Base-by-base conservation (phyloP, 2,329 filamentous ascomycete genomes). In the Penicillium digitatum region DNA sequence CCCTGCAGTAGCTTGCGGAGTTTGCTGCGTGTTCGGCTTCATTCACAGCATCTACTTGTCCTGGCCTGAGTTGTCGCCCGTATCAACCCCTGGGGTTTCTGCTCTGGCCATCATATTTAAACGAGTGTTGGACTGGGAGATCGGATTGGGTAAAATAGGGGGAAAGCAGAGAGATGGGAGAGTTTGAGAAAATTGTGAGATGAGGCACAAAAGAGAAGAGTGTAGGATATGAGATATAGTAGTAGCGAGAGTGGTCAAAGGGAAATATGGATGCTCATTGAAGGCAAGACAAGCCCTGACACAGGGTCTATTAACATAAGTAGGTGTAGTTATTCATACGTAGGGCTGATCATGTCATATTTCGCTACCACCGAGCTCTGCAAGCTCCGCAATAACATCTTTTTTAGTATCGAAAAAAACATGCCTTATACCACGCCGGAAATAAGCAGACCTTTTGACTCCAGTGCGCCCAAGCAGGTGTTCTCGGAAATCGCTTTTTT, bases 401-500 rank as follows among this genome's bases (percentile, higher is more conserved):
- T 44, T 27, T 6, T n/a, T 32, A 58, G 32, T 20, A 44, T 44
- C 34, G n/a, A 55, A 29, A 54, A 40, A 34, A 59, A 50, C 48
- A 57, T 45, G 38, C 14, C 58, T 35, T 24, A 53, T 37, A 48
- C 39, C 40, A 40, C 48, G 54, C 50, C 54, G 37, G 32, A 52
- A 52, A 27, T 39, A 59, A 59, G 22, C 12, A 47, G 35, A 35
- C 31, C 54, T 34, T 47, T 52, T 48, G 50, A 62, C 63, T 62
- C 65, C 63, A 60, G 55, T 61, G 58, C 64, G 64, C 62, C 62
- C 56, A 24, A 58, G 20, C 20, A 39, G 43, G 39, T 56, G 38
- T 52, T 57, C 56, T 45, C 22, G 12, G 35, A 50, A 38, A 34
- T 42, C 10, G 18, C 26, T 31, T 32, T 29, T 43, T 35, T 48